Evolutionary conservation across 1,284 basidiomycete genomes (phyloP).

Genomic region (Papiliotrema nemorosa): DNA sequence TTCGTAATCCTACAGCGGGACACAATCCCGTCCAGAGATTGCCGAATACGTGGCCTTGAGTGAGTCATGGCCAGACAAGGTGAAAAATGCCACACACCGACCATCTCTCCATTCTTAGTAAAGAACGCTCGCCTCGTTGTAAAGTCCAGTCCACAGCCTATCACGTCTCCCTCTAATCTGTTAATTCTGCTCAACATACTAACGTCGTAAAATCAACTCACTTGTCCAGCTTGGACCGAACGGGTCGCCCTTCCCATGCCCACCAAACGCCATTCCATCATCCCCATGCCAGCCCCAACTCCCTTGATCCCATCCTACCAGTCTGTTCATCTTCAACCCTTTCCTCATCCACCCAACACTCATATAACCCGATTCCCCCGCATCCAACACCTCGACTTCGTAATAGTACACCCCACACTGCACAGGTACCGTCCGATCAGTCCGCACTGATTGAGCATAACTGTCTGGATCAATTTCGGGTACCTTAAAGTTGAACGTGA

Average conservation of each 20-base stretch:
- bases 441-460: conserved; percentile 67
- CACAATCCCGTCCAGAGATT: conserved; percentile 63
- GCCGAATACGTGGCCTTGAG: conserved; percentile 63
- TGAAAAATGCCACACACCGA: conserved; percentile 56
- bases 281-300: conserved; percentile 97
- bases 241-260: conserved; percentile 65
- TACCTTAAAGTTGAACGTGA: conserved; percentile 42
- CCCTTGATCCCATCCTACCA: conserved; percentile 83
- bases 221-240: conserved; percentile 61
- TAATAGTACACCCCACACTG: conserved; percentile 87
- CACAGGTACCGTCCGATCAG: conserved; percentile 68
- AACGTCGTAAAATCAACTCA: conserved; percentile 21
- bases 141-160: conserved; percentile 89
- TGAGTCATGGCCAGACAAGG: conserved; percentile 5
- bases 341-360: conserved; percentile 65
- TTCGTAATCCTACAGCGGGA: conserved; percentile 81
- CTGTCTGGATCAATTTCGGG: no score
- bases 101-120: conserved; percentile 77
- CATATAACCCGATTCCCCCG: conserved; percentile 80
- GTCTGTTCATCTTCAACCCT: conserved; percentile 63
- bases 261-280: conserved; percentile 74
- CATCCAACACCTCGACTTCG: conserved; percentile 74
- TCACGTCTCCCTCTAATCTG: conserved; percentile 68
- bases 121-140: conserved; percentile 73
- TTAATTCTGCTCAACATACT: no score